phyloP scores from a whole-genome alignment of 164 flowering plant species.

The Saururus chinensis region DNA sequence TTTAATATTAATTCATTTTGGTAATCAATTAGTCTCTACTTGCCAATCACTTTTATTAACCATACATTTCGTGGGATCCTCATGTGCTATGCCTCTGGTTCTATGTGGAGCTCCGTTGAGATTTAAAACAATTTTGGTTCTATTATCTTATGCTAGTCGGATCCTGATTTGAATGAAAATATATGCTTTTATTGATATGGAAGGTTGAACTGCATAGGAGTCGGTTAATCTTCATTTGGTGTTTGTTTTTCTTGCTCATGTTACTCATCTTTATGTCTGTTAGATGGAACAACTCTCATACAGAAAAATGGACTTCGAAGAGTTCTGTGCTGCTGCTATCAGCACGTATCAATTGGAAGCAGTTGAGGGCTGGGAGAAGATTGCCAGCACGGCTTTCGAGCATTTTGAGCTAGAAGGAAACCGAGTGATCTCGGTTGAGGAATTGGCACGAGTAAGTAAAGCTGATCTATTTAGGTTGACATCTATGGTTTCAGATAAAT shows the following conservation, averaged over 20 bases:
- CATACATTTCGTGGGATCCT: no score
- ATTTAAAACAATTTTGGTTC: no score
- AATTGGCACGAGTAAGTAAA: constrained; percentile 60
- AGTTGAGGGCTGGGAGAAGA: constrained; percentile 73
- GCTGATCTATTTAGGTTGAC: neutral
- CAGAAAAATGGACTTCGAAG: constrained; percentile 69
- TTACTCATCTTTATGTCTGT: neutral
- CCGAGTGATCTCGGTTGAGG: constrained; percentile 55
- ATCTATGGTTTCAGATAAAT: neutral
- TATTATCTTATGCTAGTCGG: no score
- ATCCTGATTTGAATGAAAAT: no score
- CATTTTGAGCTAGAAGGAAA: constrained; percentile 82
- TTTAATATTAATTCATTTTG: no score
- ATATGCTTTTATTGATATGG: no score
- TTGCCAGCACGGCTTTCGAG: constrained; percentile 59
- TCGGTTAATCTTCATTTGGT: neutral
- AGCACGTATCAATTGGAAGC: constrained; percentile 87
- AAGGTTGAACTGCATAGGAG: neutral
- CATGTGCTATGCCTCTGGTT: no score
- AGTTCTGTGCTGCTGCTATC: constrained; percentile 92
- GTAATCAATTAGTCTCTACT: no score
- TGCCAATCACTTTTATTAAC: no score
- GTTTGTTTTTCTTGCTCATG: neutral
- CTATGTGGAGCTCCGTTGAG: no score
- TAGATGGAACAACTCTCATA: constrained; percentile 76